These are phyloP conservation scores for Mycena crocata DNA, from an alignment of 768 basidiomycete genomes.

Conservation along the genomic window DNA sequence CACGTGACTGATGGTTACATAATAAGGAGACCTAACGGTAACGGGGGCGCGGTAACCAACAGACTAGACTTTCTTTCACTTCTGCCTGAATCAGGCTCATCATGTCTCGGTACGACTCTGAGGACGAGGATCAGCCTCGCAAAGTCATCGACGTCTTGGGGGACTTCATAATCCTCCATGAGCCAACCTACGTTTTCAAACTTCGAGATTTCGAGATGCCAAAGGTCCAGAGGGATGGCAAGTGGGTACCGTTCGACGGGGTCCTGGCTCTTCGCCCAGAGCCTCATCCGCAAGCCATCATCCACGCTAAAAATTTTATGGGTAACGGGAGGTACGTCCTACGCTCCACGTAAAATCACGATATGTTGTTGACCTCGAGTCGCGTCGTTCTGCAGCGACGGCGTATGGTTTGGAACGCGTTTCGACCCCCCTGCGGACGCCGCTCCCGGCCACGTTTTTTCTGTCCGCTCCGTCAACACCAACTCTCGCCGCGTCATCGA, in stretches of 20 bases:
- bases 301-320: constrained; percentile 7
- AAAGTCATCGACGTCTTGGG: not conserved
- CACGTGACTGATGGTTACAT: too few species aligned
- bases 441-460: constrained; percentile 9
- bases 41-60: too few species aligned
- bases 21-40: too few species aligned
- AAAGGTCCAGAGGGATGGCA: constrained; percentile 6
- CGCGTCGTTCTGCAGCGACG: not conserved
- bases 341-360: not conserved
- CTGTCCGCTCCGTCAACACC: constrained; percentile 4
- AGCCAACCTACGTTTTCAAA: constrained; percentile 9
- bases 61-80: too few species aligned
- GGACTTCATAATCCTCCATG: not conserved
- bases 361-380: not conserved
- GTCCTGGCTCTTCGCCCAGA: constrained; percentile 18
- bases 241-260: not conserved
- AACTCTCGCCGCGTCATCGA: not conserved
- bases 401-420: constrained; percentile 20
- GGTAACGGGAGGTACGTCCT: constrained; percentile 18
- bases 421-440: constrained; percentile 15
- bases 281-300: constrained; percentile 2
- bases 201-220: constrained; percentile 11
- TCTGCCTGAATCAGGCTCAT: too few species aligned
- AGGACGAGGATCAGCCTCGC: constrained; percentile 19
- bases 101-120: constrained; percentile 3